phyloP scores from a whole-genome alignment of 2,329 filamentous ascomycete genomes.

The Colletotrichum australisinense region DNA sequence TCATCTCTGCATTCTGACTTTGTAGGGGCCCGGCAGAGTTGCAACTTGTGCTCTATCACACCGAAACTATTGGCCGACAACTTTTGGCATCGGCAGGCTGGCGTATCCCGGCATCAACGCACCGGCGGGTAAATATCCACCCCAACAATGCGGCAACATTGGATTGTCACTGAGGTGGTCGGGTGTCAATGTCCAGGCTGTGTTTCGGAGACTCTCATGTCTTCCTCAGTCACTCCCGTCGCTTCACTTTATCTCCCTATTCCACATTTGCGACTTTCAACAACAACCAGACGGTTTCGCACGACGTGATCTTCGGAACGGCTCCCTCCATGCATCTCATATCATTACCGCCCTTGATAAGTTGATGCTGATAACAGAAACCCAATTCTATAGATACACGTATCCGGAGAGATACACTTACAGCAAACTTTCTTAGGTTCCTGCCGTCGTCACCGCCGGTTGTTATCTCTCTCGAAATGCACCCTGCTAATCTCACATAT shows the following conservation, averaged over 20 bases:
- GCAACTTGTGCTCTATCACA: neutral
- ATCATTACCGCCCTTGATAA: neutral
- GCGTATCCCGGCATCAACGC: conserved; percentile 25
- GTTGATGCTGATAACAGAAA: neutral
- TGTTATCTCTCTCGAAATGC: neutral
- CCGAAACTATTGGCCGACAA: conserved; percentile 3
- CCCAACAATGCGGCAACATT: conserved; percentile 8
- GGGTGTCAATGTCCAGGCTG: neutral
- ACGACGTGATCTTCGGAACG: neutral
- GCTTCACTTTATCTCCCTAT: neutral
- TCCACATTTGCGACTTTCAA: neutral
- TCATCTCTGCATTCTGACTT: neutral
- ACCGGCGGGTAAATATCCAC: neutral
- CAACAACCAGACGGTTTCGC: neutral
- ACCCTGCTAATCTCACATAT: neutral
- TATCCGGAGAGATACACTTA: neutral
- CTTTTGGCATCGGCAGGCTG: neutral
- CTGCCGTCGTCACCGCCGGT: conserved; percentile 2
- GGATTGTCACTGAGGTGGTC: neutral
- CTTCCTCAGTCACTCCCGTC: neutral
- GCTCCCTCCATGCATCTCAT: neutral
- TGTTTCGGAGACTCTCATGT: conserved; percentile 9
- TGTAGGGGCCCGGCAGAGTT: neutral
- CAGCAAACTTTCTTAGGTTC: neutral
- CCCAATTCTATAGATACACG: neutral